A percentile compares a stretch with the other conserved stretches of the same genome.
Conservation (phyloP, 2,329 filamentous ascomycete species). For the Exophiala sp. region DNA sequence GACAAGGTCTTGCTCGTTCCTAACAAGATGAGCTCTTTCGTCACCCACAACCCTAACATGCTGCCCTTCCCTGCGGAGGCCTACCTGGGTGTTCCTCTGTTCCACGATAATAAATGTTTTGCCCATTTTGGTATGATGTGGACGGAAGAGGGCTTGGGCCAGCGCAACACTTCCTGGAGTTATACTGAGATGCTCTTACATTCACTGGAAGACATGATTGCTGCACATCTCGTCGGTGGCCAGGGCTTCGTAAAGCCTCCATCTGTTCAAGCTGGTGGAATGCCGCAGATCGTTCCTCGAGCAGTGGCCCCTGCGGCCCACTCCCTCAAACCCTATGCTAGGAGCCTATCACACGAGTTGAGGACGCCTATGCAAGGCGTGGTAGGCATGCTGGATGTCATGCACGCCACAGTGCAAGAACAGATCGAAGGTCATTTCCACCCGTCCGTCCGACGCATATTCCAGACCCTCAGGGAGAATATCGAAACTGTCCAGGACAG, state of each 20-base stretch:
- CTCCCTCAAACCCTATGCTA: conserved; percentile 65
- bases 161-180: conserved; percentile 55
- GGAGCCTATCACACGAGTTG: conserved; percentile 65
- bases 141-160: conserved; percentile 55
- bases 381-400: conserved; percentile 69
- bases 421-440: conserved; percentile 52
- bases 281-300: conserved; percentile 47
- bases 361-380: conserved; percentile 71
- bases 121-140: conserved; percentile 69
- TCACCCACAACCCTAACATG: conserved; percentile 55
- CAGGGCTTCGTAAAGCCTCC: conserved; percentile 40
- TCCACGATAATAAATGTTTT: conserved; percentile 59
- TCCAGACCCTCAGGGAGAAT: conserved; percentile 59
- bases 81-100: conserved; percentile 62
- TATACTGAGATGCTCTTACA: conserved; percentile 64
- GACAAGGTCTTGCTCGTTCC: conserved; percentile 66
- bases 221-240: conserved; percentile 52
- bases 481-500: conserved; percentile 70
- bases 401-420: conserved; percentile 66
- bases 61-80: conserved; percentile 59
- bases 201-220: conserved; percentile 61
- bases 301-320: conserved; percentile 53
- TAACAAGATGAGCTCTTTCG: conserved; percentile 54
- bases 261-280: conserved; percentile 26
- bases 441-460: conserved; percentile 48